These are phyloP conservation scores for Fusarium agapanthi DNA, from an alignment of 2,329 filamentous ascomycete species.

Conservation along the genomic window DNA sequence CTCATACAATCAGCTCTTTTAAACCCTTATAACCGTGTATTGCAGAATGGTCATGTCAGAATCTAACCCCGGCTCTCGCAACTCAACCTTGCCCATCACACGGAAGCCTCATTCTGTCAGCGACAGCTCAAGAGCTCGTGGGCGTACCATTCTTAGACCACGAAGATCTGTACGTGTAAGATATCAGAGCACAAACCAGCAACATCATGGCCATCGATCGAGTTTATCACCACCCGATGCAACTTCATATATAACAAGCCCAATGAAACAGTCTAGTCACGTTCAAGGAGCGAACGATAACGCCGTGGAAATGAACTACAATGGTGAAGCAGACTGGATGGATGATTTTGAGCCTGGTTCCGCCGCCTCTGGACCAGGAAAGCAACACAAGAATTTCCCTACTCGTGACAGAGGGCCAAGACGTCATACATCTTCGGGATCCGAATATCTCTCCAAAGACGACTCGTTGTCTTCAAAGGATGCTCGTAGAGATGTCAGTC, in stretches of 20 bases:
- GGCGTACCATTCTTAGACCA: slow-evolving; percentile 42
- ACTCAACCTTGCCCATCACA: slow-evolving; percentile 27
- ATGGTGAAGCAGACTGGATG: not conserved
- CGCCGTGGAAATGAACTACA: not conserved
- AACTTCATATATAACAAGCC: not conserved
- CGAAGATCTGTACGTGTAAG: slow-evolving; percentile 38
- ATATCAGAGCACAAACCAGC: slow-evolving; percentile 11
- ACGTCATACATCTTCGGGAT: not conserved
- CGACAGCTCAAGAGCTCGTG: slow-evolving; percentile 34
- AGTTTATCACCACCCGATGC: slow-evolving; percentile 4
- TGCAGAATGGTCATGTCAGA: slow-evolving; percentile 43
- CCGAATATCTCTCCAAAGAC: not conserved
- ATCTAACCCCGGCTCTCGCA: slow-evolving; percentile 41
- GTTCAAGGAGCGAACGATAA: not conserved
- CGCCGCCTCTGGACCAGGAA: not conserved
- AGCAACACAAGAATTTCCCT: not conserved
- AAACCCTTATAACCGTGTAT: slow-evolving; percentile 16
- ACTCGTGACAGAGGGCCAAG: not conserved
- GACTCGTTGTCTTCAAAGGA: not conserved
- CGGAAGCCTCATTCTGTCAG: slow-evolving; percentile 10
- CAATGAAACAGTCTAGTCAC: not conserved
- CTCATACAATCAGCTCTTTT: slow-evolving; percentile 36
- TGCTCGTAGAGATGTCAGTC: not conserved
- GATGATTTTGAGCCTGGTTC: not conserved
- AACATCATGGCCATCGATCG: not conserved